Base-by-base conservation (phyloP, 371 early-diverging fungal species). In the Mortierella sp. region DNA sequence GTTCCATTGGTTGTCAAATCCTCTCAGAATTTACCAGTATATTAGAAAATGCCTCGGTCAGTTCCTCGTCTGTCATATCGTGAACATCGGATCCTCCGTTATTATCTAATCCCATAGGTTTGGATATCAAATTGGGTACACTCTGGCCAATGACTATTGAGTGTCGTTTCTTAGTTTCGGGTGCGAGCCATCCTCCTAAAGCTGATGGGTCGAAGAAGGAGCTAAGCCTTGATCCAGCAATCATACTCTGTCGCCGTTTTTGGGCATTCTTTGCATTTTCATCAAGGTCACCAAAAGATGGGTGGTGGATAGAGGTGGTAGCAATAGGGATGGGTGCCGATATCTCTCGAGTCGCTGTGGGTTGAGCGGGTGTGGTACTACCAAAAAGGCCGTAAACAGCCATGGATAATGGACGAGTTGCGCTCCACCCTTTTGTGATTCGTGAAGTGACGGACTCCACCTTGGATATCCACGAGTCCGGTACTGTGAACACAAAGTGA, bases 51-150 rank as follows among this genome's bases (percentile, higher is more conserved):
- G 79, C 65, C 10, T 74, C 69, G 50, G 65, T 69, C 13, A 84
- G 36, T 16, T 86, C 86, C n/a, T 83, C 79, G 15, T 83, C 83
- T 4, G 74, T 62, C 80, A 78, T 76, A n/a, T 76, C 72, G 22
- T 65, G 24, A 15, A 69, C 47, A 3, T 75, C 81, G 8, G 66
- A 28, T 55, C 60, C 61, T 45, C 60, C 66, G 19, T 48, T 28
- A 4, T 59, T 58, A 21, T 77, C 78, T 16, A 61, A 13, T 0
- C 71, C 74, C 36, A 63, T 16, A 0, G 76, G 72, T 28, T 67
- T 80, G 2, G 74, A 68, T 15, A 77, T 67, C 43, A 82, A 47
- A 41, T 57, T 80, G 7, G 83, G 72, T 19, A 55, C 68, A 48
- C 70, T 73, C 38, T 65, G 72, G 4, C 77, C 72, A n/a, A 70